Evolutionary conservation across 2,329 filamentous ascomycete genomes (phyloP), one percentile per base, ranked within the genome.

Genomic region (Aspergillus transmontanensis): DNA sequence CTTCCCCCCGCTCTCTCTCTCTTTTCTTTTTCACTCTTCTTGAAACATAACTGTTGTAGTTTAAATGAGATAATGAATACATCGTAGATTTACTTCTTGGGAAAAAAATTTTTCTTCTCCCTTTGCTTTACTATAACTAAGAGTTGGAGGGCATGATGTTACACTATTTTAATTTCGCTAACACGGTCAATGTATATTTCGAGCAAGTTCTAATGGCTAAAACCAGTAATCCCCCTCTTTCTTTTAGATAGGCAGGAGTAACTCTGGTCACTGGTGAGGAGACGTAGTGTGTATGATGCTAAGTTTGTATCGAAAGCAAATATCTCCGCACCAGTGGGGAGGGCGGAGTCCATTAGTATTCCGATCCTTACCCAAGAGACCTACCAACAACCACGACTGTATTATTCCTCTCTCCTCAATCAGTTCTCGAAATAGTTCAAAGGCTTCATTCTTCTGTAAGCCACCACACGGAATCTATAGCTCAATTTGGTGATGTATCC

Each of bases 281-380:
- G 64, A 57, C n/a, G 23, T 41, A 54, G 10, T 45, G 41, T 28
- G 2, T 55, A 57, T 32, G 23, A 43, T 50, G 28, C 11, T 36
- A 39, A 30, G 39, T 30, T 57, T 54, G 14, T 55, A 48, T 62
- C 50, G 43, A 26, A 51, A 55, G 34, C 32, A 63, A 60, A 51
- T 59, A 65, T 68, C 68, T 69, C 68, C 68, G 65, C 68, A 69
- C 68, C 65, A 62, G 66, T 69, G 66, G 68, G 62, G 65, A 66
- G 62, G 43, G 57, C 60, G 55, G 61, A 66, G 56, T 39, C 34
- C 51, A 55, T 55, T 55, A 55, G 51, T 55, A 55, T 55, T 55
- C 51, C n/a, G n/a, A 51, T n/a, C 48, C 28, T n/a, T 51, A 12
- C 48, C 48, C 48, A 51, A 21, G 32, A 39, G n/a, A 26, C 19